Base-by-base conservation (phyloP, 345 rosid genomes). In the Pugionium cornutum region DNA sequence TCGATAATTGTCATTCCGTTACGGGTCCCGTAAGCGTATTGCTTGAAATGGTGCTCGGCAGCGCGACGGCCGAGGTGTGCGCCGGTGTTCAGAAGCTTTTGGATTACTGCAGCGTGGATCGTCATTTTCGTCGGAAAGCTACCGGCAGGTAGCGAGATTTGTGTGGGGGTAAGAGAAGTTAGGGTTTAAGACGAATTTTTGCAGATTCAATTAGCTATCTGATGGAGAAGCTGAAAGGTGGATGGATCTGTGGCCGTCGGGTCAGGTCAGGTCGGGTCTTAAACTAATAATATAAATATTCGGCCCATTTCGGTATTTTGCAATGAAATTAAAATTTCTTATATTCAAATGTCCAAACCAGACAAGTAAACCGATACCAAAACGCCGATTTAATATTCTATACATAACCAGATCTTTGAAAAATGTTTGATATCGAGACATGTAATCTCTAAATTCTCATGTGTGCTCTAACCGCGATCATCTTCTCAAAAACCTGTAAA, bases 21-120 rank as follows among this genome's bases (percentile, higher is more conserved):
- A 7, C 96, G 92, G 7, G 76, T 46, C 6, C 99, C 99, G 66
- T 83, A 83, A 3, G 91, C 78, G 76, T 73, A 94, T 47, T 79
- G 72, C 83, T 90, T 94, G 83, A 94, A 86, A 74, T 94, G 99
- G 65, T 90, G 86, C 66, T 81, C 78, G 1, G 87, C 88, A 3
- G 76, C 81, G 4, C 87, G 91, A 31, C 89, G 89, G 48, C 97
- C 90, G 47, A 94, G 69, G 68, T 94, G 99, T 43, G 95, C 80
- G 50, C 88, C 88, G 4, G 97, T 89, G 74, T 72, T 83, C 2
- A 94, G 83, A 6, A 94, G 96, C 76, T 88, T 90, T 69, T 90
- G 97, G 78, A 94, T 94, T 49, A 94, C 78, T 0, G 88, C 69
- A 0, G 96, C 85, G 78, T 94, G 97, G 58, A 94, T 71, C 56